Base-by-base conservation (phyloP, 768 basidiomycete genomes). In the Pleurotus pulmonarius region DNA sequence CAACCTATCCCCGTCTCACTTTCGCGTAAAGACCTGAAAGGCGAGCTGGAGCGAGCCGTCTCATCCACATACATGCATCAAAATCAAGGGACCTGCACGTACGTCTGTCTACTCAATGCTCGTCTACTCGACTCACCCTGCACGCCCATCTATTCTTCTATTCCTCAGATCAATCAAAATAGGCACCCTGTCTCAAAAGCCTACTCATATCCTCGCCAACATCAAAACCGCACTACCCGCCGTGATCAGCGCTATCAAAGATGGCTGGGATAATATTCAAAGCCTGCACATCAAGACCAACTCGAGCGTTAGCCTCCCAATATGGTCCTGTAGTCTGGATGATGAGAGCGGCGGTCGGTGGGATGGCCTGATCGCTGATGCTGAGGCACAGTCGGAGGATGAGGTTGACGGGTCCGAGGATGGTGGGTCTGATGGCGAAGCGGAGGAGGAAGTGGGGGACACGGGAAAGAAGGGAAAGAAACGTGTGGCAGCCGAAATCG, bases 61-160 rank as follows among this genome's bases (percentile, higher is more conserved):
- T 87, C 87, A 3, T 94, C 94, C 9, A 95, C 96, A 2, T 97
- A 97, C 70, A 91, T 97, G 87, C 90, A 94, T 69, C 91, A 94
- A 72, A 93, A 94, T 56, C 85, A 83, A 60, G 97, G 97, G 11
- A 97, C 94, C 5, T 92, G 90, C 82, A 85, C 87, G 92, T 95
- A 75, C 51, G 93, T 82, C 22, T 16, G 40, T 20, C 41, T 46
- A 7, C 11, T 34, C 22, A 34, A 44, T 15, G 20, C 26, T 37
- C 22, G 29, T 56, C 20, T 46, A 55, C 3, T 3, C 25, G 11
- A 20, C 15, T 41, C n/a, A 40, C 7, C 15, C 38, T 53, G 37
- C 20, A 22, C 34, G n/a, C 38, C 39, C 34, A 34, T 16, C 39
- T n/a, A 5, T 44, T 54, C 8, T 40, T 48, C 49, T 38, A 41